Percentiles rank a stretch among this genome's conserved stretches.
phyloP scores from a whole-genome alignment of 495 filamentous ascomycete genomes.

The Oidiodendron maius region DNA sequence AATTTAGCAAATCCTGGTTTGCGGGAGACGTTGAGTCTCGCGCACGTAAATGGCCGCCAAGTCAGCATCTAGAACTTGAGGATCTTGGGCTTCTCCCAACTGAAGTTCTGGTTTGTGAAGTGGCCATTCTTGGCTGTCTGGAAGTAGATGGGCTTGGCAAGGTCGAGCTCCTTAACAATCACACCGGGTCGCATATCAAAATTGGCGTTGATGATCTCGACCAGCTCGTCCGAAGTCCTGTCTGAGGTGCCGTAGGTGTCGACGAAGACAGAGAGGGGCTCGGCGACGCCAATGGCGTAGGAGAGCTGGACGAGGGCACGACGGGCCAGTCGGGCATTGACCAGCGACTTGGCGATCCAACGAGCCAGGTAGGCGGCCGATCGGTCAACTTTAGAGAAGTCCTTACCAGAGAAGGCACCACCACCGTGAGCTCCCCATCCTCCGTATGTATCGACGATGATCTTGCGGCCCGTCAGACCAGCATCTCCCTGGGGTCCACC shows the following conservation, averaged over 20 bases:
- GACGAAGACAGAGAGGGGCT: constrained; percentile 89
- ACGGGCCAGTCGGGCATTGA: constrained; percentile 79
- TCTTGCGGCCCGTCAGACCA: constrained; percentile 98
- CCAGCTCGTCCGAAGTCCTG: constrained; percentile 71
- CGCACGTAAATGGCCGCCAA: constrained; percentile 27
- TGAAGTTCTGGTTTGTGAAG: constrained; percentile 97
- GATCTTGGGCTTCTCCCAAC: constrained; percentile 96
- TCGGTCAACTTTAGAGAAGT: constrained; percentile 99
- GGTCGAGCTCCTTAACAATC: constrained; percentile 95
- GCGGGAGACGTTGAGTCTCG: constrained; percentile 38
- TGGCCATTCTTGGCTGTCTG: constrained; percentile 99
- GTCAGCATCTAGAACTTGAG: constrained; percentile 68
- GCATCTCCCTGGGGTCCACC: constrained; percentile 98
- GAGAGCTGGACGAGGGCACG: constrained; percentile 94
- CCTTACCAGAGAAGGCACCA: constrained; percentile 99
- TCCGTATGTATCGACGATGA: constrained; percentile 99
- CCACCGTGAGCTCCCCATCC: constrained; percentile 99
- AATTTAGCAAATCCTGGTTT: constrained; percentile 19
- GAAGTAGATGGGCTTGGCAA: constrained; percentile 94
- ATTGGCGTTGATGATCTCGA: constrained; percentile 88
- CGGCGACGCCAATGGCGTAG: constrained; percentile 97
- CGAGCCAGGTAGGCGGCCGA: constrained; percentile 95
- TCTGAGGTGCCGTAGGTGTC: constrained; percentile 78
- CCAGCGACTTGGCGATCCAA: constrained; percentile 98
- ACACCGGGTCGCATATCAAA: constrained; percentile 97